phyloP scores from a whole-genome alignment of 2,329 filamentous ascomycete species.

The Fusarium fujikuroi region DNA sequence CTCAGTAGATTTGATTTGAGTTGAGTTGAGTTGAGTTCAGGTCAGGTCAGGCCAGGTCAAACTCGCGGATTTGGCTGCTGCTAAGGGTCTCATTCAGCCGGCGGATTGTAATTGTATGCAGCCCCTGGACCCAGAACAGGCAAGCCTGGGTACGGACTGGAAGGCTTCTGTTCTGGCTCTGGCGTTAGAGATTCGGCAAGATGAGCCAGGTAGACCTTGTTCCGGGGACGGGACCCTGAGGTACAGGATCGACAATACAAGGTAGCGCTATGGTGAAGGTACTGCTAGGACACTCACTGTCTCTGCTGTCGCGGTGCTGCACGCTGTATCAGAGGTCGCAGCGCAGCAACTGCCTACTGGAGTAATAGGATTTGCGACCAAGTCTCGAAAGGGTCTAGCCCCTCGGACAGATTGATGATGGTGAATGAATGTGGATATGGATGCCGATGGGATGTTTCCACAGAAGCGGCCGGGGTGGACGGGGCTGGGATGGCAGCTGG shows the following conservation, averaged over 20 bases:
- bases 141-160: slow-evolving; percentile 16
- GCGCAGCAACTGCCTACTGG: slow-evolving; percentile 11
- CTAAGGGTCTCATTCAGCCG: slow-evolving; percentile 32
- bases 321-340: background rate
- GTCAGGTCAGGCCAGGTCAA: background rate
- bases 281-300: background rate
- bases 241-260: slow-evolving; percentile 19
- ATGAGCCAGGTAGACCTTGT: slow-evolving; percentile 4
- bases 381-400: slow-evolving; percentile 32
- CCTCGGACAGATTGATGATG: slow-evolving; percentile 22
- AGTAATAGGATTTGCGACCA: slow-evolving; percentile 39
- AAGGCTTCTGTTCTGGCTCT: slow-evolving; percentile 32
- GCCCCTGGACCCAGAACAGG: slow-evolving; percentile 36
- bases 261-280: background rate
- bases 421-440: slow-evolving; percentile 9
- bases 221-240: slow-evolving; percentile 10
- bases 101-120: slow-evolving; percentile 33
- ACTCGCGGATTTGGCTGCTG: slow-evolving; percentile 15
- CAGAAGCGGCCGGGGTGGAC: slow-evolving; percentile 26
- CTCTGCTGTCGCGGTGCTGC: background rate
- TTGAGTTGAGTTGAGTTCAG: background rate
- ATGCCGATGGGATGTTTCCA: slow-evolving; percentile 39
- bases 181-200: background rate
- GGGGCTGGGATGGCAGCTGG: slow-evolving; percentile 26
- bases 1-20: slow-evolving; percentile 1